Evolutionary conservation across 345 rosid species (phyloP), one percentile per base, ranked within the genome.

Genomic region (Theobroma cacao): DNA sequence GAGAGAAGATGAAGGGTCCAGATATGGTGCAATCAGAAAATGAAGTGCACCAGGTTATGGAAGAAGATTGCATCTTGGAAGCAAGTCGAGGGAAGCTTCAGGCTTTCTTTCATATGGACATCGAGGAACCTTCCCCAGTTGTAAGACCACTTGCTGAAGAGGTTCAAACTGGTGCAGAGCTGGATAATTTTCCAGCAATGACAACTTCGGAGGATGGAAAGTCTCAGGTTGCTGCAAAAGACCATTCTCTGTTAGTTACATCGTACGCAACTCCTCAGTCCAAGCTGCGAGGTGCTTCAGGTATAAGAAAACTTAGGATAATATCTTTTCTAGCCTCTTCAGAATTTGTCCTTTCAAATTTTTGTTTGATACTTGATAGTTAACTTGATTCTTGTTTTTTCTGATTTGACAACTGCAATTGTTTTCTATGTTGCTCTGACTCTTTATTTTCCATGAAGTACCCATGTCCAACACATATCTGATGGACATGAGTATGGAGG

Each of bases 81-180:
- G 79, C 77, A 75, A 78, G 83, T 75, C 15, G 75, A 22, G 89
- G 87, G 88, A 85, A 84, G 75, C 85, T 77, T 82, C 86, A 50
- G 64, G 87, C 72, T 14, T 47, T 75, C 20, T 65, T 59, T 77
- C 73, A 30, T 24, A 26, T 38, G 45, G 62, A 73, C 62, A 11
- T 40, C 50, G 74, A 77, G 77, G 78, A 78, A 56, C 60, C 74
- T 55, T 64, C 78, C 38, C 80, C 85, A 82, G 38, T 61, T 60
- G 43, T 74, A 50, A 82, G 65, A 71, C 11, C 70, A 45, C 70
- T 68, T 79, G 74, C 43, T 66, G 81, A 79, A 74, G 85, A 79
- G 50, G 79, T 81, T 74, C 83, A 78, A 34, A 79, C 75, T 77
- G 78, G 58, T 45, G 61, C 56, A 13, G 84, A 82, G 79, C 80